These are phyloP conservation scores for Darksidea phi DNA, from an alignment of 495 filamentous ascomycete species.

Conservation along the genomic window DNA sequence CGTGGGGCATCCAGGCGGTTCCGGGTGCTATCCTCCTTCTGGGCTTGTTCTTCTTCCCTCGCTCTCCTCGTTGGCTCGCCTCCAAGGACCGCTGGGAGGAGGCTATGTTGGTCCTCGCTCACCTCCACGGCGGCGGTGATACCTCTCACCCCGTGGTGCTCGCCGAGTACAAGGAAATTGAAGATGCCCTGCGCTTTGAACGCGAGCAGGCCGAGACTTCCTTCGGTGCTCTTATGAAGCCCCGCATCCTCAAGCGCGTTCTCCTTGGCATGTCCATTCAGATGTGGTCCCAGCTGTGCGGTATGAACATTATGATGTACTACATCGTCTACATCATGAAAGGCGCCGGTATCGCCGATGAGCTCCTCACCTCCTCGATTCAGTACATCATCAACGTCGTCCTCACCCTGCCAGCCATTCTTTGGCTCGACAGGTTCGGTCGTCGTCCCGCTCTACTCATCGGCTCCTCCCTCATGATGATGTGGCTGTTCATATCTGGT, in stretches of 20 bases:
- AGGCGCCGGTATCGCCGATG: conserved; percentile 59
- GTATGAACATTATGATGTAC: conserved; percentile 58
- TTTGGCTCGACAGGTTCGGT: conserved; percentile 41
- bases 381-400: conserved; percentile 77
- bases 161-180: conserved; percentile 65
- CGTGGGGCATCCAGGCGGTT: conserved; percentile 71
- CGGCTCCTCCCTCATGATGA: conserved; percentile 40
- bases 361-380: conserved; percentile 68
- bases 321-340: conserved; percentile 78
- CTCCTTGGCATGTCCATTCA: conserved; percentile 70
- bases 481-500: conserved; percentile 37
- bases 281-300: conserved; percentile 72
- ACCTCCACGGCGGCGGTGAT: conserved; percentile 63
- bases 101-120: conserved; percentile 59
- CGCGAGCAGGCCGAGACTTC: conserved; percentile 56
- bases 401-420: conserved; percentile 60
- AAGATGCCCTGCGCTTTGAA: conserved; percentile 63
- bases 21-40: conserved; percentile 64
- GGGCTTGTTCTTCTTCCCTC: conserved; percentile 70
- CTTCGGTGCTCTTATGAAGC: conserved; percentile 59
- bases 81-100: conserved; percentile 76
- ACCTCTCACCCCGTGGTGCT: conserved; percentile 61
- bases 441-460: conserved; percentile 37
- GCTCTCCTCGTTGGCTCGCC: conserved; percentile 74
- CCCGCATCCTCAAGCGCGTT: conserved; percentile 67